Conservation (phyloP, 176 grass and related monocot species). For the Paspalum notatum region DNA sequence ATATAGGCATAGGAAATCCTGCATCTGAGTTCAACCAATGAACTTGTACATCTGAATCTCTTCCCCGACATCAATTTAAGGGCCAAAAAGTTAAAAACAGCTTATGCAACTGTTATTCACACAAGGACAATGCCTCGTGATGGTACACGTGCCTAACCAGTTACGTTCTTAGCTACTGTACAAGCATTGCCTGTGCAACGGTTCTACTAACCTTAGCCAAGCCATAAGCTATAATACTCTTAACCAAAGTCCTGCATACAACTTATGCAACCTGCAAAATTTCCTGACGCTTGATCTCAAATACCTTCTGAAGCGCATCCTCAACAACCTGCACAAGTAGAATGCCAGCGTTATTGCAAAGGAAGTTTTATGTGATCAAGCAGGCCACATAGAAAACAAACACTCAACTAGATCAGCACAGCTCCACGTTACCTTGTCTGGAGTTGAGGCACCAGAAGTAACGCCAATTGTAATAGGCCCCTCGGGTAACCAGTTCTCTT, state of each 20-base stretch:
- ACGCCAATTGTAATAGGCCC: slow-evolving; percentile 83
- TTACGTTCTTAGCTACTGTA: slow-evolving; percentile 52
- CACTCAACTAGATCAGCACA: background rate
- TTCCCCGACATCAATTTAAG: background rate
- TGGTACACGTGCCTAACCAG: slow-evolving; percentile 23
- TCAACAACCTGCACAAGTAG: slow-evolving; percentile 71
- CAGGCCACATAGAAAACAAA: background rate
- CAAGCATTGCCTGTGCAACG: slow-evolving; percentile 27
- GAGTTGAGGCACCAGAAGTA: slow-evolving; percentile 95
- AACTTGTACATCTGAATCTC: background rate
- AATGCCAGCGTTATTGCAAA: background rate
- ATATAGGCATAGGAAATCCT: too few relatives aligned
- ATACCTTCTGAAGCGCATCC: slow-evolving; percentile 65
- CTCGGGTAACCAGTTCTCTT: slow-evolving; percentile 83
- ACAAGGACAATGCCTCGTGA: background rate
- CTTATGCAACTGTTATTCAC: slow-evolving; percentile 25
- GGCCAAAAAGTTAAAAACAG: slow-evolving; percentile 27
- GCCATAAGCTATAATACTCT: slow-evolving; percentile 21
- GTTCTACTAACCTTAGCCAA: slow-evolving; percentile 39
- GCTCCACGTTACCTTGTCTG: slow-evolving; percentile 69
- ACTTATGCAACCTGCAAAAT: slow-evolving; percentile 60
- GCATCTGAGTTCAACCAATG: too few relatives aligned
- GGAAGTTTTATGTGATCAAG: background rate
- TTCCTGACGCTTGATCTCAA: slow-evolving; percentile 94
- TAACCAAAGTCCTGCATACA: slow-evolving; percentile 8